phyloP scores from a whole-genome alignment of 441 rosid species.

The Geranium incanum region DNA sequence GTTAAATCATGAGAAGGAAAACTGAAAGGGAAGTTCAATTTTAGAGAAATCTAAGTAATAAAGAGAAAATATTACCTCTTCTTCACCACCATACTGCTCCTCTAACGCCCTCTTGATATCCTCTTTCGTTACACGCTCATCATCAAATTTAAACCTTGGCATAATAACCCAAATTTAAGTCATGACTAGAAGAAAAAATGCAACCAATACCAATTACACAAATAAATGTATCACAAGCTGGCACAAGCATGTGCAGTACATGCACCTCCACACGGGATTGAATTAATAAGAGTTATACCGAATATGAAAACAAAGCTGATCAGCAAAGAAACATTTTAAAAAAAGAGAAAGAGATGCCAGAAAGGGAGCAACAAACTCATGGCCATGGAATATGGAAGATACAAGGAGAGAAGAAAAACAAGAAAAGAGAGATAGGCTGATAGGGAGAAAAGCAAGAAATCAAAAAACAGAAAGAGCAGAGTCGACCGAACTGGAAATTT shows the following conservation, averaged over 20 bases:
- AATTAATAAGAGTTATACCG: too few species aligned
- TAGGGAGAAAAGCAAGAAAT: too few species aligned
- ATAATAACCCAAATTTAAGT: neutral
- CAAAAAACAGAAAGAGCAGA: neutral
- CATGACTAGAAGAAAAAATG: neutral
- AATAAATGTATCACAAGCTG: neutral
- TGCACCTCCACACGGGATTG: too few species aligned
- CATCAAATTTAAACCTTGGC: slow-evolving; percentile 89
- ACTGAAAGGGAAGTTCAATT: slow-evolving; percentile 6
- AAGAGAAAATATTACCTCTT: slow-evolving; percentile 53
- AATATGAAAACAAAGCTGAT: too few species aligned
- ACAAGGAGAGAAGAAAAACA: too few species aligned
- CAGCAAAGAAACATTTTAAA: too few species aligned
- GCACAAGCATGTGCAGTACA: too few species aligned
- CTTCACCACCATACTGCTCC: slow-evolving; percentile 98
- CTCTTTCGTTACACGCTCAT: slow-evolving; percentile 95
- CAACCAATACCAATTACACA: neutral
- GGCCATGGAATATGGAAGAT: too few species aligned
- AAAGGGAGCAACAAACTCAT: too few species aligned
- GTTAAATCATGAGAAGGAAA: slow-evolving; percentile 16
- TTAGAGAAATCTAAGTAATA: slow-evolving; percentile 1
- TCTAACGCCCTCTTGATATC: slow-evolving; percentile 84
- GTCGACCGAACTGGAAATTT: too few species aligned
- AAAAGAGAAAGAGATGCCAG: too few species aligned
- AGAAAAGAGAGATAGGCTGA: too few species aligned